Base-by-base conservation (phyloP, 768 basidiomycete species). In the Suillus weaverae region DNA sequence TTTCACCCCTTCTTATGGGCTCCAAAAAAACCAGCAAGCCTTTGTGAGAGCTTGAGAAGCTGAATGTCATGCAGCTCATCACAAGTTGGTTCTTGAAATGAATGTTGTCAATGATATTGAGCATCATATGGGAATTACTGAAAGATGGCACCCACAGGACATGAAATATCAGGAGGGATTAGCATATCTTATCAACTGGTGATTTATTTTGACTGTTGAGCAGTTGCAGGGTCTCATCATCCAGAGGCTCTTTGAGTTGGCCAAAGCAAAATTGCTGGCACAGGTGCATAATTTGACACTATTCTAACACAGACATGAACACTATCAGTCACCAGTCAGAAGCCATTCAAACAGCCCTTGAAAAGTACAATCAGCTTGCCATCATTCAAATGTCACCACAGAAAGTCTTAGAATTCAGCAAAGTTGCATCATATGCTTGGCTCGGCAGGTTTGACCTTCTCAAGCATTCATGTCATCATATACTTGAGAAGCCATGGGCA, bases 161-260 rank as follows among this genome's bases (percentile, higher is more conserved):
- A 60, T 51, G 3, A 70, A 78, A 53, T 81, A 78, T 57, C 60
- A 56, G 33, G 59, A 64, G 7, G 62, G 64, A 2, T 2, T 64
- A 3, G 55, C 67, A 20, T 64, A 64, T 48, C 30, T 35, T 6
- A 41, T 44, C 18, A 41, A 59, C 18, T 4, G 41, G 30, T 64
- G 67, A 14, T 81, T 79, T 54, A 71, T 69, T 13, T 62, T 41
- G 9, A 75, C 77, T 0, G 67, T 82, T 2, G 71, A 79, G 18
- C 66, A 71, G 13, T 66, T 82, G 0, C 74, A 81, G 55, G 51
- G 68, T n/a, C 75, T 81, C 9, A 73, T 77, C 4, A 65, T 79
- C 0, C 76, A 76, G 64, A 71, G 73, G 2, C 67, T 81, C 2
- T 80, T 81, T 67, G 79, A 81, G 66, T 70, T 81, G 9, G 74